phyloP scores from a whole-genome alignment of 169 alveolate species.

The Perkinsus olseni region DNA sequence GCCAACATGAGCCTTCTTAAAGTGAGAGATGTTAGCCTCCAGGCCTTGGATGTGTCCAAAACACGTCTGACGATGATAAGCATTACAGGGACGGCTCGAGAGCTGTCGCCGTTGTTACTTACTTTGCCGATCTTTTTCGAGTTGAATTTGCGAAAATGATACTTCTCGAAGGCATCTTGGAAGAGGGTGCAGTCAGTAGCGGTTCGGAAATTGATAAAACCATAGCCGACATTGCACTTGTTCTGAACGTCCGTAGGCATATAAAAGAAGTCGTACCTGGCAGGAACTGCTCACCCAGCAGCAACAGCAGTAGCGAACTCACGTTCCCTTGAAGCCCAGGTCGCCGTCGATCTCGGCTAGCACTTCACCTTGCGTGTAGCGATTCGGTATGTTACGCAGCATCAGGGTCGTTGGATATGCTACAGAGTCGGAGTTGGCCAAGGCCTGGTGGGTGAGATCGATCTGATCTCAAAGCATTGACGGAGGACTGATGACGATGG shows the following conservation, averaged over 20 bases:
- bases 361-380: neutral
- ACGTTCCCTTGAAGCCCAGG: neutral
- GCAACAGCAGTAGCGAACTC: neutral
- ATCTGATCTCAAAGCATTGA: too few species aligned
- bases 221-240: neutral
- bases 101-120: too few species aligned
- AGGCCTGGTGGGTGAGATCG: too few species aligned
- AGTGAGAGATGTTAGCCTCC: neutral
- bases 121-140: too few species aligned
- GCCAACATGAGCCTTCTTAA: neutral
- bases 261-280: neutral
- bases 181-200: neutral
- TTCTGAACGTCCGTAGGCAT: neutral
- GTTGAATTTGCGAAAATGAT: too few species aligned
- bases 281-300: neutral
- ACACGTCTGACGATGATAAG: neutral
- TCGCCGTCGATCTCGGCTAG: neutral
- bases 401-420: neutral
- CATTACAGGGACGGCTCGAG: too few species aligned
- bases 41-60: neutral
- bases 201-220: neutral
- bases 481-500: too few species aligned
- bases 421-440: neutral
- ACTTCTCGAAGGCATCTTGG: neutral
- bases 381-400: neutral